Percentiles rank a stretch among this genome's conserved stretches.
These are phyloP conservation scores for Gonapodya prolifera DNA, from an alignment of 192 early-diverging fungal genomes.

Conservation along the genomic window DNA sequence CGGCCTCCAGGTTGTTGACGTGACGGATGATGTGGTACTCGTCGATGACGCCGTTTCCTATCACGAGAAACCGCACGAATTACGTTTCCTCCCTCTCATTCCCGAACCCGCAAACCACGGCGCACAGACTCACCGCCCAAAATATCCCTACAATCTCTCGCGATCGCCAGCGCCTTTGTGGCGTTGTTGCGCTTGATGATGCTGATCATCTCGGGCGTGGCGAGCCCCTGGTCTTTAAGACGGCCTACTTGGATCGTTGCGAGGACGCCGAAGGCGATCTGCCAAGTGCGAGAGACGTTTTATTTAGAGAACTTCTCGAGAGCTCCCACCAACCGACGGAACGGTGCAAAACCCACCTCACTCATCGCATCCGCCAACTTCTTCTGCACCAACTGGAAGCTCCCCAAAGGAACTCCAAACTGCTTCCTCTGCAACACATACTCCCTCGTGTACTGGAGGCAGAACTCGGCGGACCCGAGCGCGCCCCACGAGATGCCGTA, in stretches of 20 bases:
- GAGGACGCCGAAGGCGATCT: slow-evolving; percentile 76
- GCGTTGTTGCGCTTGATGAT: slow-evolving; percentile 94
- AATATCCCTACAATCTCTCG: slow-evolving; percentile 77
- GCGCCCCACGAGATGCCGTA: slow-evolving; percentile 96
- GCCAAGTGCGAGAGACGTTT: neutral
- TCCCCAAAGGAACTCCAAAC: slow-evolving; percentile 82
- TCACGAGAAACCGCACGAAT: too few relatives aligned
- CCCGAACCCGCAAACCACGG: too few relatives aligned
- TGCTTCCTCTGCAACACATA: slow-evolving; percentile 85
- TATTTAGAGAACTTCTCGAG: neutral
- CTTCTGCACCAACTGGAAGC: slow-evolving; percentile 91
- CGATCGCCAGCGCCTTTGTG: slow-evolving; percentile 86
- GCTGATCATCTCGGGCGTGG: slow-evolving; percentile 90
- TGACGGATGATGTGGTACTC: slow-evolving; percentile 96
- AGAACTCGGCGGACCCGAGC: slow-evolving; percentile 87
- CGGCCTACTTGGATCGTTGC: slow-evolving; percentile 82
- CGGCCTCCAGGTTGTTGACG: slow-evolving; percentile 79
- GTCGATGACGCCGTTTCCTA: slow-evolving; percentile 84
- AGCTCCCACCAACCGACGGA: too few relatives aligned
- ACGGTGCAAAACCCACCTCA: slow-evolving; percentile 32
- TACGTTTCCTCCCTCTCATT: too few relatives aligned
- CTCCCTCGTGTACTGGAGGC: slow-evolving; percentile 73
- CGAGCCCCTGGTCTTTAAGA: slow-evolving; percentile 74
- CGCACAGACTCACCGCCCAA: too few relatives aligned
- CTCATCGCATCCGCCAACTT: slow-evolving; percentile 90